These are phyloP conservation scores for Gossypium turneri DNA, from an alignment of 345 rosid genomes.

Conservation along the genomic window DNA sequence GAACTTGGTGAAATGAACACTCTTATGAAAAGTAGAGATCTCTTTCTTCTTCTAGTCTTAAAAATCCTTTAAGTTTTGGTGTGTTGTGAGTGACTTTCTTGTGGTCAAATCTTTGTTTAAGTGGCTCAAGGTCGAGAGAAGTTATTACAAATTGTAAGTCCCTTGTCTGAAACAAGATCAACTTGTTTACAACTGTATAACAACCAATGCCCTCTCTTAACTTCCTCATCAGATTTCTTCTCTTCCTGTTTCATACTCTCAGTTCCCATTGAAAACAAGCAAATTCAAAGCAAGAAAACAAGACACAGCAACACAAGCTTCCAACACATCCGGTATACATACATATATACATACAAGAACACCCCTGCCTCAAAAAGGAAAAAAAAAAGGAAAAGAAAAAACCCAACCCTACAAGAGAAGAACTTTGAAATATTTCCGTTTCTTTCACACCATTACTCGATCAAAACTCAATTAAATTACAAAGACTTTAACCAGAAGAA, in stretches of 20 bases:
- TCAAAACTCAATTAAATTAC: constrained; percentile 11
- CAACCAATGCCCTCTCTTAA: constrained; percentile 20
- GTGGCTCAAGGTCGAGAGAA: background rate
- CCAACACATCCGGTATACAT: background rate
- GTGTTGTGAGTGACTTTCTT: background rate
- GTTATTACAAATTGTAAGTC: background rate
- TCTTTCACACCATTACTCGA: constrained; percentile 19
- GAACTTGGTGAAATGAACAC: constrained; percentile 11
- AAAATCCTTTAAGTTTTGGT: background rate
- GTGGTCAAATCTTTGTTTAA: constrained; percentile 11
- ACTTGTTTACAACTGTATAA: constrained; percentile 26
- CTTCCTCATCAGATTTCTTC: constrained; percentile 32
- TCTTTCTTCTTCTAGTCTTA: background rate
- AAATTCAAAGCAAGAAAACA: background rate
- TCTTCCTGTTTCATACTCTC: constrained; percentile 22
- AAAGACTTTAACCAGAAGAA: constrained; percentile 2
- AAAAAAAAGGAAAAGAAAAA: background rate
- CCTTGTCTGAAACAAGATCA: constrained; percentile 28
- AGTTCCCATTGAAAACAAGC: constrained; percentile 31
- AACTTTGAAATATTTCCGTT: background rate
- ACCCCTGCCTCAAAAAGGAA: background rate
- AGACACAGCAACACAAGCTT: constrained; percentile 14
- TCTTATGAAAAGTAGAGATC: constrained; percentile 21
- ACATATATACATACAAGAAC: background rate
- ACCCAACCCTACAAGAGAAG: constrained; percentile 29